Base-by-base conservation (phyloP, 768 basidiomycete species). In the Panaeolus cyanescens region DNA sequence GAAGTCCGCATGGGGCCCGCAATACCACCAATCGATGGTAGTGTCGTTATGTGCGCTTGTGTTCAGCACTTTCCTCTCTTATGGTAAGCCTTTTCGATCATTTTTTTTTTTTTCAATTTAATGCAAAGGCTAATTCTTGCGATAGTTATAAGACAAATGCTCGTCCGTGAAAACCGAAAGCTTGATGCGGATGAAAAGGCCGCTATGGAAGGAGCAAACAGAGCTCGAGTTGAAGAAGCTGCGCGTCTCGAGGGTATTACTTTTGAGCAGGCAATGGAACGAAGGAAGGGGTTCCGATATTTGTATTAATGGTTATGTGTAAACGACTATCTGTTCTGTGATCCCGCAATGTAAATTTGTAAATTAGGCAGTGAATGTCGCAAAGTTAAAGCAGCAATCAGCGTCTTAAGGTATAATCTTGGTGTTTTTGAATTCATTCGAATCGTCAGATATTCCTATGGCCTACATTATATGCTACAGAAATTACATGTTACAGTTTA, bases 1-100 rank as follows among this genome's bases (percentile, higher is more conserved):
- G 88, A 83, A 83, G 65, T 67, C 82, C 3, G 67, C 69, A n/a
- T 89, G 87, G 86, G 77, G 85, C 7, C 87, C 88, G 0, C 65
- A 79, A 62, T 89, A 89, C 65, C 86, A 86, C 54, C 86, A 77
- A 40, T 85, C 85, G 0, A 85, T 89, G 85, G 75, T 77, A 37
- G 85, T 89, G 53, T 69, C 74, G 2, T 68, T 79, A 6, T 70
- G 72, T 32, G 71, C 76, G 8, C 69, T 79, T 7, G 74, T 71
- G 28, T 71, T 77, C 19, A 74, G 74, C 60, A 71, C 71, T 3
- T 40, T 75, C 13, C 64, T 78, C 13, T 70, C 77, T 12, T 62
- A 71, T 31, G 61, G 78, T 78, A 65, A 12, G 17, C 39, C 25
- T 25, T 13, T 8, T 13, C 6, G 5, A 32, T 56, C 34, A 17